Conservation (phyloP, 768 basidiomycete species). For the Crassisporium funariophilum region DNA sequence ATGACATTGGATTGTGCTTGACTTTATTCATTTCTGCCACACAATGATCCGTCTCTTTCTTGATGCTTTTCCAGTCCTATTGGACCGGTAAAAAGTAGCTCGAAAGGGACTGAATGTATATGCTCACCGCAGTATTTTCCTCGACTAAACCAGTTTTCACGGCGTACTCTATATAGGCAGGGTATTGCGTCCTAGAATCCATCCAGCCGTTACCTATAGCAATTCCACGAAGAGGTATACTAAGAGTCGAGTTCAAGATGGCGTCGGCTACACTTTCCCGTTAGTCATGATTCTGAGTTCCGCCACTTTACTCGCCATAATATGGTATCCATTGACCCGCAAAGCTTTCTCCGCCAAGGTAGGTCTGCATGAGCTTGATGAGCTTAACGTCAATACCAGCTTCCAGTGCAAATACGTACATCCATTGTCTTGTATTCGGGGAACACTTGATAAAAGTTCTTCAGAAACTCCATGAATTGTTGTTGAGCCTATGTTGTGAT, state of each 20-base stretch:
- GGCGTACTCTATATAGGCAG: slow-evolving; percentile 85
- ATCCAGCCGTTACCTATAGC: slow-evolving; percentile 99
- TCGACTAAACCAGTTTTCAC: slow-evolving; percentile 79
- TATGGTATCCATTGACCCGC: slow-evolving; percentile 99
- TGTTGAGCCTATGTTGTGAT: slow-evolving; percentile 56
- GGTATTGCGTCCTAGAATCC: slow-evolving; percentile 85
- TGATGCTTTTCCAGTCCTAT: slow-evolving; percentile 66
- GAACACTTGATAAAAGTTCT: slow-evolving; percentile 88
- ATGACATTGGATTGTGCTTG: slow-evolving; percentile 58
- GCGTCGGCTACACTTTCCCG: slow-evolving; percentile 81
- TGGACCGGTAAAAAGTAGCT: neutral
- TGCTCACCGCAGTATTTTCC: slow-evolving; percentile 63
- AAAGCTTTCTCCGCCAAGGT: slow-evolving; percentile 93
- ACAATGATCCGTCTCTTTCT: slow-evolving; percentile 63
- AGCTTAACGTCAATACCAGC: slow-evolving; percentile 1
- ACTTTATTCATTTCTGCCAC: slow-evolving; percentile 43
- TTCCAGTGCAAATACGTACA: slow-evolving; percentile 51
- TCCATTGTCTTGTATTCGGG: slow-evolving; percentile 85
- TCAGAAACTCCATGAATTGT: slow-evolving; percentile 82
- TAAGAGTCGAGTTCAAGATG: slow-evolving; percentile 61
- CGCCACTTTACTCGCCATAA: slow-evolving; percentile 72
- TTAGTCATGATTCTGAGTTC: too few relatives aligned
- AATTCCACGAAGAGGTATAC: slow-evolving; percentile 68
- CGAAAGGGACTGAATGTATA: too few relatives aligned
- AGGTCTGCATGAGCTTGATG: slow-evolving; percentile 61